Percentiles rank a stretch among this genome's conserved stretches.
These are phyloP conservation scores for Apiotrichum sp. DNA, from an alignment of 1,284 basidiomycete species.

Conservation along the genomic window DNA sequence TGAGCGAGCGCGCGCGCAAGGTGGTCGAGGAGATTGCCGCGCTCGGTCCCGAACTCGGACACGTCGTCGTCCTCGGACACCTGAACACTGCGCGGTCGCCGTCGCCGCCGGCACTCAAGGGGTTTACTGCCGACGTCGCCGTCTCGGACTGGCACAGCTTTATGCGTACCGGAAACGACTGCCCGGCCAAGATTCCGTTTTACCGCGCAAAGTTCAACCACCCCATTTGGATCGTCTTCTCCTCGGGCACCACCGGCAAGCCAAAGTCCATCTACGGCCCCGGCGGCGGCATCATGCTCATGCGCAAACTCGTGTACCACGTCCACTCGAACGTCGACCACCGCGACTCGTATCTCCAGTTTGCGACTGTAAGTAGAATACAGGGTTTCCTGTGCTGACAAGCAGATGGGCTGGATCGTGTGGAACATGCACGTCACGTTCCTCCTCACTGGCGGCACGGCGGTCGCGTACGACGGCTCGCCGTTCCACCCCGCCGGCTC, in stretches of 20 bases:
- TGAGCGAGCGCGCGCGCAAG: conserved; percentile 23
- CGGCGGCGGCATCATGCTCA: conserved; percentile 26
- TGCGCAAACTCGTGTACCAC: conserved; percentile 14
- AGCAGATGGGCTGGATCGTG: conserved; percentile 37
- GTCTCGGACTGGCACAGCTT: conserved; percentile 11
- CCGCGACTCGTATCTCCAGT: conserved; percentile 31
- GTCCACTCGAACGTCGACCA: conserved; percentile 19
- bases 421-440: conserved; percentile 33
- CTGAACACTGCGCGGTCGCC: conserved; percentile 25
- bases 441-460: conserved; percentile 25
- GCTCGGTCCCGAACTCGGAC: conserved; percentile 25
- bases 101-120: conserved; percentile 4
- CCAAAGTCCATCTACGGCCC: conserved; percentile 43
- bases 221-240: conserved; percentile 40
- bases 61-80: conserved; percentile 34
- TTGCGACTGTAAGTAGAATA: conserved; percentile 18
- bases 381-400: background rate
- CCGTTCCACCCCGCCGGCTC: conserved; percentile 34
- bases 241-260: conserved; percentile 44
- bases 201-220: conserved; percentile 21
- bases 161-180: conserved; percentile 12
- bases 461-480: conserved; percentile 37
- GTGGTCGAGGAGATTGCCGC: conserved; percentile 18
- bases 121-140: conserved; percentile 7
- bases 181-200: conserved; percentile 25